Base-by-base conservation (phyloP, 306 rosid genomes). In the Lagenaria siceraria region DNA sequence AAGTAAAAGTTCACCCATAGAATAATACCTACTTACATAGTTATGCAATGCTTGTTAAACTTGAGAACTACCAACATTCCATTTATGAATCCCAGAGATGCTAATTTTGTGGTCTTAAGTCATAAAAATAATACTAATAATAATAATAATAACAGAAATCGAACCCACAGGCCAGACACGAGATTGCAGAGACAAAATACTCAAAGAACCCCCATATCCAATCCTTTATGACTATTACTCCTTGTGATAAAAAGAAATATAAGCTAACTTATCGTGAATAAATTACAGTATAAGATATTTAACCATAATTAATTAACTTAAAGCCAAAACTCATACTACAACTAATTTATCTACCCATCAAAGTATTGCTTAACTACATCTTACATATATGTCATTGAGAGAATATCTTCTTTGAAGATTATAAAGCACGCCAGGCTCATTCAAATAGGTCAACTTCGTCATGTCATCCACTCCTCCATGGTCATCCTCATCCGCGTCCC, bases 401-500 rank as follows among this genome's bases (percentile, higher is more conserved):
- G 83, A 89, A 48, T 95, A 95, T 95, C 99, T 90, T 72, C 99
- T 89, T 10, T 76, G 90, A 61, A 95, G 89, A 86, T 95, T 95
- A 79, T 92, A 95, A 80, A 95, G 83, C 81, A 95, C 99, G 24
- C 99, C 99, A 1, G 97, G 97, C 80, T 95, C 99, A 80, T 95
- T 92, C 92, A 95, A 85, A 83, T 95, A 95, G 31, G 92, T 84
- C 87, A 92, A 76, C 81, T 86, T 88, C 53, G 98, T 95, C 98
- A 95, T 95, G 36, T 95, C 98, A 31, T 95, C 98, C 56, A 89
- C 93, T 80, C 98, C 98, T 0, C 95, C 98, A 40, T 85, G 97
- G 79, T 95, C 98, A 42, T 95, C 98, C 84, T 95, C 98, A 27
- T 95, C 98, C 18, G 92, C 93, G 46, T 95, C 98, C 78, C 98